These are phyloP conservation scores for Pelargonium fulgidum DNA, from an alignment of 441 rosid species.

Conservation along the genomic window DNA sequence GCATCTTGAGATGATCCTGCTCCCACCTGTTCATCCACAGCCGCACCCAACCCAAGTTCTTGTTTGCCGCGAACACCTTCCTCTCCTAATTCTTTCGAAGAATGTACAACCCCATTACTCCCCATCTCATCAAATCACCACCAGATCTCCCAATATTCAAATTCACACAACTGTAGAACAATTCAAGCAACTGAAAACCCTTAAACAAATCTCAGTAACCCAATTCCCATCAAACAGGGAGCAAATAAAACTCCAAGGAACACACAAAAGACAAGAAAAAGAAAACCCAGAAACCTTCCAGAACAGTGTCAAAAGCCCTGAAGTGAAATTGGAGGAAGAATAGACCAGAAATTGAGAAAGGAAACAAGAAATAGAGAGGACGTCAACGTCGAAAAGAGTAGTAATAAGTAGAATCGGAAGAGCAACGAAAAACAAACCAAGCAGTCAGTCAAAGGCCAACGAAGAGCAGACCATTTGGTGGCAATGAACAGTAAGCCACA, in stretches of 20 bases:
- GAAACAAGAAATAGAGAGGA: neutral
- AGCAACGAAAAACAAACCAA: too few species aligned
- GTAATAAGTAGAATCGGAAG: too few species aligned
- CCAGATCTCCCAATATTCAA: constrained; percentile 8
- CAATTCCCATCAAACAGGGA: neutral
- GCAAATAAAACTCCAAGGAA: constrained; percentile 14
- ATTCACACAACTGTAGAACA: too few species aligned
- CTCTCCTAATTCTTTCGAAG: constrained; percentile 30
- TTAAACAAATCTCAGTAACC: constrained; percentile 9
- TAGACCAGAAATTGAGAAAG: neutral
- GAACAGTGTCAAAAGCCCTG: constrained; percentile 12
- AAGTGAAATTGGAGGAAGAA: neutral
- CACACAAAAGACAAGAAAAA: constrained; percentile 14
- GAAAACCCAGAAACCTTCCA: constrained; percentile 15
- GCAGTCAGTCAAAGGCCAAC: too few species aligned
- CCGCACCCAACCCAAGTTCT: constrained; percentile 28
- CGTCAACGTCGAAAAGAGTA: neutral
- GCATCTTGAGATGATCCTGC: constrained; percentile 13
- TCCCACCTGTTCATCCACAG: constrained; percentile 23
- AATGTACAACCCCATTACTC: constrained; percentile 41
- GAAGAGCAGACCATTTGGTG: too few species aligned
- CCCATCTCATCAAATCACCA: constrained; percentile 36
- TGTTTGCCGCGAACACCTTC: constrained; percentile 25
- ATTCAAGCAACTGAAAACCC: constrained; percentile 14
- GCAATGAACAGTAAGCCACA: too few species aligned